Evolutionary conservation across 1,139 yeast genomes (phyloP), one percentile per base, ranked within the genome.

Genomic region (Hyphopichia burtonii): DNA sequence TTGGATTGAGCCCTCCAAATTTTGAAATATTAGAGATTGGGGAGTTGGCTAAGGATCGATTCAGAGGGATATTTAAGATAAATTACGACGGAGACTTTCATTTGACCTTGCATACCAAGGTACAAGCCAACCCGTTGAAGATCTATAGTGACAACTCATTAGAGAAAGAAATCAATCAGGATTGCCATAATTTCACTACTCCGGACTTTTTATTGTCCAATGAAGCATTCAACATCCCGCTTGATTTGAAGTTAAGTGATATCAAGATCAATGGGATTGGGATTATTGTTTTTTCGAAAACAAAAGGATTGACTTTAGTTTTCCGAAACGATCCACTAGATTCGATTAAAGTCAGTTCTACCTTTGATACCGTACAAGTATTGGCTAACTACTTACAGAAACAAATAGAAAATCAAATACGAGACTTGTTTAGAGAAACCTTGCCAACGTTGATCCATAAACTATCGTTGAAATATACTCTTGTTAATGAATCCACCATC

Each of bases 311-410:
- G 41, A 89, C 96, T 0, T 67, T 89, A 35, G 96, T 89, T 28
- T 89, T 89, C 64, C 76, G 93, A 51, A 89, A 89, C 61, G 96
- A 89, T 61, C 96, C 96, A 0, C 71, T 89, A 45, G 95, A 87
- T 51, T 79, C 84, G 23, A 87, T 89, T 47, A 82, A 82, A 49
- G 96, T 89, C 9, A 80, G 83, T 44, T 86, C 95, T 8, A 85
- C 96, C 12, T 88, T 89, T 64, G 96, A 89, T 61, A 81, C 85
- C 34, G 86, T 89, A 34, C 88, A 86, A 43, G 91, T 89, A 1
- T 80, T 89, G 55, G 94, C 95, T 15, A 77, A 82, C 46, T 86
- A 87, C 51, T 65, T 89, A 44, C 96, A 89, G 56, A 78, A 78
- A 37, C 94, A 88, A 59, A 89, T 89, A 48, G 96, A 89, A 59